Conservation (phyloP, 2,329 filamentous ascomycete genomes). For the Aureobasidium leucospermi region DNA sequence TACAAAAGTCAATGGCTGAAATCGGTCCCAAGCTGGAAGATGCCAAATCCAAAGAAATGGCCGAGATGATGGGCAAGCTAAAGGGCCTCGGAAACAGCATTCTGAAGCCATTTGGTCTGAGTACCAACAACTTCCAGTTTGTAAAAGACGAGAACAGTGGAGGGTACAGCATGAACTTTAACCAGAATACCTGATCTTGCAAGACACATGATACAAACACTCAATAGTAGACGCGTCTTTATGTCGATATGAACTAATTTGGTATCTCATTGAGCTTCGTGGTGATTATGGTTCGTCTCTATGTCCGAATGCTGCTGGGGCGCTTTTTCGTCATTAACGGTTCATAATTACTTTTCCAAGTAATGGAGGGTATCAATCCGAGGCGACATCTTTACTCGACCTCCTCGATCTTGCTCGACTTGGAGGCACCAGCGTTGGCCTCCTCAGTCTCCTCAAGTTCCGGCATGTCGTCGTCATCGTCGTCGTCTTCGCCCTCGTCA, state of each 20-base stretch:
- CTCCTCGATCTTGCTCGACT: constrained; percentile 38
- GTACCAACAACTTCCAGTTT: constrained; percentile 92
- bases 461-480: constrained; percentile 69
- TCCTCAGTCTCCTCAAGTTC: constrained; percentile 61
- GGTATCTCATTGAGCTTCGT: constrained; percentile 14
- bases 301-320: background rate
- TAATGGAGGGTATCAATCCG: background rate
- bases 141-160: constrained; percentile 82
- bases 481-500: constrained; percentile 36
- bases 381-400: constrained; percentile 26
- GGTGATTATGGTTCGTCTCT: constrained; percentile 3
- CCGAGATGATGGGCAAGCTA: constrained; percentile 95
- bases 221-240: background rate
- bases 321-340: constrained; percentile 3
- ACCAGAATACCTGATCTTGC: constrained; percentile 32
- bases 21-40: constrained; percentile 64
- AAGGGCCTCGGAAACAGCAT: constrained; percentile 89
- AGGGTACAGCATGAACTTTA: constrained; percentile 91
- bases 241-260: background rate
- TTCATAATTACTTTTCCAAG: constrained; percentile 10
- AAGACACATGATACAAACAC: background rate
- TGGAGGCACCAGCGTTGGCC: constrained; percentile 19
- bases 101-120: constrained; percentile 85
- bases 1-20: constrained; percentile 56
- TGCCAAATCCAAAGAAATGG: constrained; percentile 81